Evolutionary conservation across 2,329 filamentous ascomycete genomes (phyloP).

Genomic region (Epichloe gansuensis): DNA sequence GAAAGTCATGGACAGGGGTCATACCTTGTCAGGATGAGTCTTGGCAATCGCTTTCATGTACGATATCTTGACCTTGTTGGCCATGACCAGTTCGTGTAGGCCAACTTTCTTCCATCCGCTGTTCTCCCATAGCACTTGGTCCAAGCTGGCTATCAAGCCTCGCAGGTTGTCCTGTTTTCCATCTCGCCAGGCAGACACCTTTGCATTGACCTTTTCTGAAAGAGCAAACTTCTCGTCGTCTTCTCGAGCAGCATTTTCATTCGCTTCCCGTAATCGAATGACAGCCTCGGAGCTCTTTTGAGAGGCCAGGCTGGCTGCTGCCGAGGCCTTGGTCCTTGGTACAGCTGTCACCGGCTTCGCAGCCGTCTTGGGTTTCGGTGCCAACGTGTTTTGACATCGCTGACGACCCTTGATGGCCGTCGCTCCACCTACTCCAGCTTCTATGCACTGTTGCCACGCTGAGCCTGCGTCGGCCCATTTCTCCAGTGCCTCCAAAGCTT

Average conservation of each 20-base stretch:
- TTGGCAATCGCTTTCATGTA: conserved; percentile 99
- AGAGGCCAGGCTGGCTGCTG: conserved; percentile 26
- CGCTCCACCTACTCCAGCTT: conserved; percentile 73
- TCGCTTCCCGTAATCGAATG: conserved; percentile 67
- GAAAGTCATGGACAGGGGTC: conserved; percentile 12
- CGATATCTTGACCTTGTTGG: conserved; percentile 88
- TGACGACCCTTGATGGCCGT: conserved; percentile 77
- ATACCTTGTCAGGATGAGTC: conserved; percentile 96
- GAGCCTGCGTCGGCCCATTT: conserved; percentile 75
- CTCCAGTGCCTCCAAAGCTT: conserved; percentile 91
- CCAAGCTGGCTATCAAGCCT: conserved; percentile 74
- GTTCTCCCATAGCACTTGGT: conserved; percentile 80
- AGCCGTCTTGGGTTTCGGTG: conserved; percentile 46
- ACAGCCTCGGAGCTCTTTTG: conserved; percentile 63
- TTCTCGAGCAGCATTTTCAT: conserved; percentile 70
- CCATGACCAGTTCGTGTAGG: conserved; percentile 83
- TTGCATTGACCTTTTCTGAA: conserved; percentile 72
- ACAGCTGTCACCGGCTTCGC: conserved; percentile 29
- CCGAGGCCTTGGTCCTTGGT: conserved; percentile 33
- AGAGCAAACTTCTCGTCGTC: conserved; percentile 92
- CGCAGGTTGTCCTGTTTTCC: conserved; percentile 89
- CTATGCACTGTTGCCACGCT: conserved; percentile 74
- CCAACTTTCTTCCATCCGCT: conserved; percentile 96
- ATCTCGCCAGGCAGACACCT: conserved; percentile 69
- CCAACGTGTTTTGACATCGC: conserved; percentile 77